Percentiles rank a stretch among this genome's conserved stretches.
Evolutionary conservation across 768 basidiomycete species (phyloP).

Genomic region (Mycena maculata): DNA sequence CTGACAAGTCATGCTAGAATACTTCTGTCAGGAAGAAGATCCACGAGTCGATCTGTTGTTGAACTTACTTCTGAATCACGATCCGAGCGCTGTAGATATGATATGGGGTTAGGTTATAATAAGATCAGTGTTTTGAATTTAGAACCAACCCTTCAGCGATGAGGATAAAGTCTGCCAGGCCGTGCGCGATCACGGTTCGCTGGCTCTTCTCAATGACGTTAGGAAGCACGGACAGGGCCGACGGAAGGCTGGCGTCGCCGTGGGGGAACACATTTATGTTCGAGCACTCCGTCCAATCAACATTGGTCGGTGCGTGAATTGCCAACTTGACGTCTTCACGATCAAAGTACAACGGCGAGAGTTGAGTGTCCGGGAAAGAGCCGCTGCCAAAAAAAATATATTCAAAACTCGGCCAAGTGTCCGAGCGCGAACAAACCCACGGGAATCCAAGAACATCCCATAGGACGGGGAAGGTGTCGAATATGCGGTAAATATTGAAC

Average conservation of each 20-base stretch:
- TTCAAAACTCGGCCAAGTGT: neutral
- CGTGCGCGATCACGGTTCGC: conserved; percentile 76
- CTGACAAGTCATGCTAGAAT: conserved; percentile 57
- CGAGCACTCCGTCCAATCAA: conserved; percentile 74
- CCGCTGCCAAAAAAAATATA: conserved; percentile 52
- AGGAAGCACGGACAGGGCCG: conserved; percentile 74
- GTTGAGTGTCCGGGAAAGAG: conserved; percentile 64
- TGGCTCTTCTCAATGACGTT: conserved; percentile 81
- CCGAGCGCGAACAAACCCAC: neutral
- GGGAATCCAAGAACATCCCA: conserved; percentile 5
- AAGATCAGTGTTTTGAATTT: neutral
- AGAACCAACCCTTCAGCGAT: conserved; percentile 76
- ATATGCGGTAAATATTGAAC: conserved; percentile 82
- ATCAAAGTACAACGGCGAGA: conserved; percentile 76
- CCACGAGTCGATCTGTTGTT: neutral
- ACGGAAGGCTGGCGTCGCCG: conserved; percentile 70
- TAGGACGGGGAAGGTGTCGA: conserved; percentile 77
- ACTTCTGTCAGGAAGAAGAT: conserved; percentile 7
- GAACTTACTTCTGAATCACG: conserved; percentile 70
- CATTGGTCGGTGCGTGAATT: conserved; percentile 74
- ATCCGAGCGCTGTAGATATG: conserved; percentile 60
- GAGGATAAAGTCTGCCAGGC: conserved; percentile 77
- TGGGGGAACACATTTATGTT: conserved; percentile 68
- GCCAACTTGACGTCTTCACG: conserved; percentile 73
- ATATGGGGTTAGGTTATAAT: neutral